Base-by-base conservation (phyloP, 2,329 filamentous ascomycete genomes). In the Clonostachys sp. region DNA sequence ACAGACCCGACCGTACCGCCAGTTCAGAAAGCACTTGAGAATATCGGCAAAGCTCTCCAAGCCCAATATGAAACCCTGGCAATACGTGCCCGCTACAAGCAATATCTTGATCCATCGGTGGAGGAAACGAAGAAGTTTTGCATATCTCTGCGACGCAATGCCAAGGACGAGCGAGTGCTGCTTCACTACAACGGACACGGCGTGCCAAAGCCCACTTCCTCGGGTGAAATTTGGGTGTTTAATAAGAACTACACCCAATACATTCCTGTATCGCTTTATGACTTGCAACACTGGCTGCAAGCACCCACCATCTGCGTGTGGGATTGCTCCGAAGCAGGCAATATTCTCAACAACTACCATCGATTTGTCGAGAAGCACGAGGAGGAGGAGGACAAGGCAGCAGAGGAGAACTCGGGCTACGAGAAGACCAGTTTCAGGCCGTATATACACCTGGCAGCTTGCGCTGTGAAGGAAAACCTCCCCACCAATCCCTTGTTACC, bases 241-340 rank as follows among this genome's bases (percentile, higher is more conserved):
- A 99, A 99, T 68, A 92, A 94, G 57, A 97, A 90, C 56, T 99
- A 96, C 64, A 99, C 94, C 0, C 94, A 99, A 67, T 99, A 99
- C 63, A 99, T 99, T 40, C 94, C 94, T 0, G 89, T 99, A 41
- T 96, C 92, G 1, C 73, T 99, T 9, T 96, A 95, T 60, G 94
- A 99, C 62, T 72, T 99, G 41, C 92, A 97, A 66, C 86, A 89
- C 49, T 99, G 94, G 94, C 81, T 99, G 8, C 91, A 92, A 52
- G 92, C 91, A 1, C 94, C 94, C 1, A 96, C 91, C 50, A 84
- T 99, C 41, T 99, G 95, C 61, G 94, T 99, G 34, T 99, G 95
- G 79, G 94, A 99, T 67, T 96, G 94, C 61, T 96, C 92, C 14
- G 91, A 96, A 66, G 91, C 94, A 1, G 94, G 92, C 7, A 94